phyloP scores from a whole-genome alignment of 208 protist genomes.

The Trichomonas vaginalis region DNA sequence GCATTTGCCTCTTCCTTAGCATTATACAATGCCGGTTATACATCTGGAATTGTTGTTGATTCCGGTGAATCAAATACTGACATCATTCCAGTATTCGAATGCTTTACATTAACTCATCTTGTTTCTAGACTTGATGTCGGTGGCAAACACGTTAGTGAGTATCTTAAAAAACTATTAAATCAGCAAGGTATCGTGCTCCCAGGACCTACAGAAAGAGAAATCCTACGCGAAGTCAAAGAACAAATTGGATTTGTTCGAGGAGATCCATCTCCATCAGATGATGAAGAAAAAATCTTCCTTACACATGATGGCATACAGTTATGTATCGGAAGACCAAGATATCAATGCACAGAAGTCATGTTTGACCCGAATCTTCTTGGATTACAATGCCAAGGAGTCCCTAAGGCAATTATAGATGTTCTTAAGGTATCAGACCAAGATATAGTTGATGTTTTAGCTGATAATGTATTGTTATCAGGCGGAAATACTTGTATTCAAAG shows the following conservation, averaged over 20 bases:
- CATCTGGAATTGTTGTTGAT: slow-evolving; percentile 68
- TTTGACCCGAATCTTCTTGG: slow-evolving; percentile 47
- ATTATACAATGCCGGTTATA: slow-evolving; percentile 61
- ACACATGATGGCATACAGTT: slow-evolving; percentile 47
- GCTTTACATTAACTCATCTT: slow-evolving; percentile 36
- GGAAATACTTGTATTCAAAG: slow-evolving; percentile 50
- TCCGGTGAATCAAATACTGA: slow-evolving; percentile 78
- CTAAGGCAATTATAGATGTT: slow-evolving; percentile 40
- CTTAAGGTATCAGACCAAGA: slow-evolving; percentile 49
- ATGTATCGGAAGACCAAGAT: slow-evolving; percentile 35
- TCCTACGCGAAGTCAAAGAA: slow-evolving; percentile 55
- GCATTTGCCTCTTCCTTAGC: slow-evolving; percentile 71
- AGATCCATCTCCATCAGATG: slow-evolving; percentile 40
- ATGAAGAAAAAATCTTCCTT: slow-evolving; percentile 45
- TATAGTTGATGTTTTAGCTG: slow-evolving; percentile 34
- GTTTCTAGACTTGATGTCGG: slow-evolving; percentile 45
- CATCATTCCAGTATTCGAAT: slow-evolving; percentile 81
- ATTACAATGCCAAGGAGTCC: slow-evolving; percentile 30
- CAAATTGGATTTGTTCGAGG: slow-evolving; percentile 47
- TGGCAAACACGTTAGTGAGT: slow-evolving; percentile 49
- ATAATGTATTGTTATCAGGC: slow-evolving; percentile 39
- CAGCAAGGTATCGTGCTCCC: slow-evolving; percentile 39
- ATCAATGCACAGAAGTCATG: slow-evolving; percentile 51
- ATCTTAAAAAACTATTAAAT: slow-evolving; percentile 40
- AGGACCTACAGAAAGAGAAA: slow-evolving; percentile 45